Evolutionary conservation across 192 early-diverging fungal species (phyloP), one percentile per base, ranked within the genome.

Genomic region (Chytriomyces sp.): DNA sequence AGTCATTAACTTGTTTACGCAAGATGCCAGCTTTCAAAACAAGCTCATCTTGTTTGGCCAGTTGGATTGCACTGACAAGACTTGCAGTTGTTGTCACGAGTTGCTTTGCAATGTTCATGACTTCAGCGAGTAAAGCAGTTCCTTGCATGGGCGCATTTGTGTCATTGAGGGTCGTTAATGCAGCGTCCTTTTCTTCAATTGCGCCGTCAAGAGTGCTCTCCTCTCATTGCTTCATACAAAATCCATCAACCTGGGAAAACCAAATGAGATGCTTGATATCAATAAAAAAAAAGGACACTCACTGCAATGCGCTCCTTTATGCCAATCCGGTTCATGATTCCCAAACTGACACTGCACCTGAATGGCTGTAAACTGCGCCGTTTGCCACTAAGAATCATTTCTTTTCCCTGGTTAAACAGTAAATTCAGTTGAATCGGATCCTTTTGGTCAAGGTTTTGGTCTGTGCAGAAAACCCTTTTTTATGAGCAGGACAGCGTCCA

Each of bases 401-500:
- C 82, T 26, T 80, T 79, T 7, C 82, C 64, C 72, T 90, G 88
- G 62, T 85, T 82, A 66, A 81, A 90, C 49, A 90, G 75, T 57
- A 90, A 67, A 57, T 88, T 87, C n/a, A 90, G 64, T 69, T 90
- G 89, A 20, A 90, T 81, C 2, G 84, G 86, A 76, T 90, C 89
- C 60, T 82, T 83, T 26, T 86, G 76, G 75, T 90, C 88, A 50
- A 90, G 80, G 71, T 84, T 88, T 67, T 86, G 83, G 65, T 90
- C 89, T 6, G 89, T 83, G 65, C 81, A 88, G 48, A 88, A 90
- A 64, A 90, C 89, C 75, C n/a, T 90, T 90, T 67, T 90, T 90
- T 44, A 87, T 89, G 0, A 90, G 81, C 10, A 88, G 66, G 43
- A 90, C 83, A n/a, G 72, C 65, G 69, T 85, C 83, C n/a, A n/a